Evolutionary conservation across 1,284 basidiomycete species (phyloP).

Genomic region (Boletus semigastroideus): DNA sequence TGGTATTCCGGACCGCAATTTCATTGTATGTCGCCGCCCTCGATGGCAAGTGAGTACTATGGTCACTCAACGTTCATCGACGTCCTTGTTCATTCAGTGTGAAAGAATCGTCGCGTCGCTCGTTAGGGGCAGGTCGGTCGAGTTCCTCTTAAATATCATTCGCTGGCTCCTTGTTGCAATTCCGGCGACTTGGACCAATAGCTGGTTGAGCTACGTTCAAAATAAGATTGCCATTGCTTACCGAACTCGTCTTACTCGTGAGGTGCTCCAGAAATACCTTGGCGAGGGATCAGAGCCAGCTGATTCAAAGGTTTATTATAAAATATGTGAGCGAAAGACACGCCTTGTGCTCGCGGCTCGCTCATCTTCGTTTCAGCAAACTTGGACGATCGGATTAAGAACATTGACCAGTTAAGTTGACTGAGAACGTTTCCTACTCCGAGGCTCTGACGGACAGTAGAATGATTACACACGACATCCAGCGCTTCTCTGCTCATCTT

Average conservation of each 20-base stretch:
- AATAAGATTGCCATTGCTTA: conserved; percentile 93
- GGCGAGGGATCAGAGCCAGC: conserved; percentile 65
- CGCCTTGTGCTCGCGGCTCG: neutral
- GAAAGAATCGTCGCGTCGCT: conserved; percentile 90
- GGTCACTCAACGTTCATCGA: neutral
- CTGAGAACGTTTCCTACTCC: neutral
- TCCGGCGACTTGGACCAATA: conserved; percentile 95
- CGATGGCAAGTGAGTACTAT: conserved; percentile 77
- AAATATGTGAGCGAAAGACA: conserved; percentile 61
- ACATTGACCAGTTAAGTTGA: conserved; percentile 81
- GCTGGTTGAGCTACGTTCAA: conserved; percentile 93
- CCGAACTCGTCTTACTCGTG: conserved; percentile 82
- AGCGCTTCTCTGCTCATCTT: conserved; percentile 88
- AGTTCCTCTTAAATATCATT: conserved; percentile 85
- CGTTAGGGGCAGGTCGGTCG: conserved; percentile 80
- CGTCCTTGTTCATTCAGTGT: neutral
- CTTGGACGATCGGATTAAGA: conserved; percentile 93
- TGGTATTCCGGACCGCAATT: conserved; percentile 88
- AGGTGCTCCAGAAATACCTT: conserved; percentile 85
- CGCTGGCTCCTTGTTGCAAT: conserved; percentile 94
- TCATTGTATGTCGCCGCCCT: conserved; percentile 95
- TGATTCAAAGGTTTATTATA: conserved; percentile 85
- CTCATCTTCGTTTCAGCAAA: conserved; percentile 54
- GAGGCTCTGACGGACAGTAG: conserved; percentile 37
- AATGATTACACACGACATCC: conserved; percentile 95